Conservation (phyloP, 306 rosid genomes). For the Vicia faba region DNA sequence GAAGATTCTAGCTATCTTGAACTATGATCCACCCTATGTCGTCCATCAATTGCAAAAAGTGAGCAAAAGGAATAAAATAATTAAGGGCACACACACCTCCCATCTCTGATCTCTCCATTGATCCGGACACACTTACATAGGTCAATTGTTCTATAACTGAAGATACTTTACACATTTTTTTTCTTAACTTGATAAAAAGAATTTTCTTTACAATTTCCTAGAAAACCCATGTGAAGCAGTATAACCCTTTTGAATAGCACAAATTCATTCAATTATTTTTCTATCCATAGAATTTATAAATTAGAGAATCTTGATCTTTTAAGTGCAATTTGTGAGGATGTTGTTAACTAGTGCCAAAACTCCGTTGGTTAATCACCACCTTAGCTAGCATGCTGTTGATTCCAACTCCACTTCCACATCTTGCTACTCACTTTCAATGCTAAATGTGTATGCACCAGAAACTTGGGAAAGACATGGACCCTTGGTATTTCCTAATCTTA, state of each 20-base stretch:
- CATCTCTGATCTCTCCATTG: conserved; percentile 44
- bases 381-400: conserved; percentile 33
- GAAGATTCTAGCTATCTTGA: conserved; percentile 48
- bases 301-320: conserved; percentile 42
- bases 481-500: conserved; percentile 21
- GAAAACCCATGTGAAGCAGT: conserved; percentile 22
- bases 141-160: conserved; percentile 33
- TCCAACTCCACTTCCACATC: conserved; percentile 38
- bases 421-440: conserved; percentile 8
- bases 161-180: conserved; percentile 14
- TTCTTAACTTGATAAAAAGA: not conserved
- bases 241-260: conserved; percentile 25
- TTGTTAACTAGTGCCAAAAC: conserved; percentile 36
- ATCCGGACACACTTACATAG: conserved; percentile 28
- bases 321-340: conserved; percentile 52
- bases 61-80: conserved; percentile 41
- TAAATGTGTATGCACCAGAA: conserved; percentile 23
- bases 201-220: conserved; percentile 1
- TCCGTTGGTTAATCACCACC: conserved; percentile 36
- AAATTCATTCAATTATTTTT: conserved; percentile 37
- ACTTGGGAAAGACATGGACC: conserved; percentile 31
- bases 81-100: conserved; percentile 39
- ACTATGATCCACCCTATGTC: conserved; percentile 49
- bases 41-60: conserved; percentile 47
- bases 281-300: conserved; percentile 20